Evolutionary conservation across 225 moss, liverwort and hornwort genomes (phyloP).

Genomic region (Physcomitrium patens): DNA sequence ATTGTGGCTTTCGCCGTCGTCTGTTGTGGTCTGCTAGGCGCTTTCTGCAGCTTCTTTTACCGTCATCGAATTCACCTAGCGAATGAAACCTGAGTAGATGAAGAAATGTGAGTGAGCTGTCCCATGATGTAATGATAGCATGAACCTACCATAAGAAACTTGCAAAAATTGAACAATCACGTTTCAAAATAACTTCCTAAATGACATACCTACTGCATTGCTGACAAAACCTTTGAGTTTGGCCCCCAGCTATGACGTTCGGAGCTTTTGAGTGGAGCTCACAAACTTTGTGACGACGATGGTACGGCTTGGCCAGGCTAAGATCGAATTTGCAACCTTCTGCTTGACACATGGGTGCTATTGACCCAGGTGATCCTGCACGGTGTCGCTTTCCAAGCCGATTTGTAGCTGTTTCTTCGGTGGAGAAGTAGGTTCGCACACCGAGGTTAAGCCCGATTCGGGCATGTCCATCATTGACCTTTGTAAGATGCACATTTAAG

Average conservation of each 20-base stretch:
- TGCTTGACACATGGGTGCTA: slow-evolving; percentile 87
- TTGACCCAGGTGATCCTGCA: slow-evolving; percentile 88
- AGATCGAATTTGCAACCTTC: slow-evolving; percentile 96
- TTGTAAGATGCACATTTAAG: slow-evolving; percentile 18
- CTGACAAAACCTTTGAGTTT: slow-evolving; percentile 92
- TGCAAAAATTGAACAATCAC: too few species aligned
- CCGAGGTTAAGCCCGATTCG: slow-evolving; percentile 97
- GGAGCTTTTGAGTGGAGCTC: slow-evolving; percentile 91
- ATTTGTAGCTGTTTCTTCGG: slow-evolving; percentile 82
- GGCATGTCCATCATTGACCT: slow-evolving; percentile 70
- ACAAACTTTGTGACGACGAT: slow-evolving; percentile 96
- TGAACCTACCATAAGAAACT: not conserved
- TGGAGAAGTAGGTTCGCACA: slow-evolving; percentile 93
- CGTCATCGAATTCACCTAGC: slow-evolving; percentile 91
- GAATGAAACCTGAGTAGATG: slow-evolving; percentile 72
- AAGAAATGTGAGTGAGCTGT: not conserved
- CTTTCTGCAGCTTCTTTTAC: slow-evolving; percentile 92
- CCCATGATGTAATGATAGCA: not conserved
- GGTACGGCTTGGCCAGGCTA: slow-evolving; percentile 85
- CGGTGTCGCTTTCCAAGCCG: slow-evolving; percentile 84
- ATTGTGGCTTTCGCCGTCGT: slow-evolving; percentile 85
- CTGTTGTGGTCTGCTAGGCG: slow-evolving; percentile 93
- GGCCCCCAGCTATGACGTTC: slow-evolving; percentile 75
- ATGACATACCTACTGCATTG: slow-evolving; percentile 87
- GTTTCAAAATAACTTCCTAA: not conserved